Base-by-base conservation (phyloP, 1,284 basidiomycete species). In the Bondarzewia mesenterica region DNA sequence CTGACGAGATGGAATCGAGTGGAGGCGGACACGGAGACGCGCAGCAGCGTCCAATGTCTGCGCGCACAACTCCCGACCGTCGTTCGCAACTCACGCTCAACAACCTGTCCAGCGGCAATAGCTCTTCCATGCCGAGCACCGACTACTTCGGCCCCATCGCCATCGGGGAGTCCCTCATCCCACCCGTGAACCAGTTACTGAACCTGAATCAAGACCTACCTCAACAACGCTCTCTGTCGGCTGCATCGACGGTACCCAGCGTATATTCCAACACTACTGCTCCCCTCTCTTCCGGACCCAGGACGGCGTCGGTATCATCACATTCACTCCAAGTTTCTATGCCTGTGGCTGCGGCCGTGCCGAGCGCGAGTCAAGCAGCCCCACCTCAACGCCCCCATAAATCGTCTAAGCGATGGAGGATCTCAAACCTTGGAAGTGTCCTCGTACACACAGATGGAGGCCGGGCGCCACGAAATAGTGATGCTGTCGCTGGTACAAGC, bases 381-480 rank as follows among this genome's bases (percentile, higher is more conserved):
- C 5, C 42, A 7, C 35, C 44, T 15, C 44, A 8, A 15, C 38
- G 43, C 12, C 29, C 46, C 4, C 40, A 53, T 26, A 53, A n/a
- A 21, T 38, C 40, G 22, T 8, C 18, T 35, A 20, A 18, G 35
- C 37, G 36, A 16, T 3, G 10, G 23, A 35, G 25, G 22, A 8
- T 12, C 3, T 22, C 45, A 4, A 42, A 29, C n/a, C 39, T 39
- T 5, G 29, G 42, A 18, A 37, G 23, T 3, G 36, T 42, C 27
- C 7, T 53, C 10, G 36, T 37, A 5, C 50, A 51, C 44, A 46
- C 16, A n/a, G 40, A 46, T 23, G 46, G 42, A 39, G 42, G 45
- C 7, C 39, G 27, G 12, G 26, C 48, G 14, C 48, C 40, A 20
- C 15, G 5, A 23, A 48, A 35, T 39, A 16, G n/a, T 5, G 29